A percentile compares a stretch with the other conserved stretches of the same genome.
Conservation (phyloP, 2,329 filamentous ascomycete species). For the Aureobasidium lini region DNA sequence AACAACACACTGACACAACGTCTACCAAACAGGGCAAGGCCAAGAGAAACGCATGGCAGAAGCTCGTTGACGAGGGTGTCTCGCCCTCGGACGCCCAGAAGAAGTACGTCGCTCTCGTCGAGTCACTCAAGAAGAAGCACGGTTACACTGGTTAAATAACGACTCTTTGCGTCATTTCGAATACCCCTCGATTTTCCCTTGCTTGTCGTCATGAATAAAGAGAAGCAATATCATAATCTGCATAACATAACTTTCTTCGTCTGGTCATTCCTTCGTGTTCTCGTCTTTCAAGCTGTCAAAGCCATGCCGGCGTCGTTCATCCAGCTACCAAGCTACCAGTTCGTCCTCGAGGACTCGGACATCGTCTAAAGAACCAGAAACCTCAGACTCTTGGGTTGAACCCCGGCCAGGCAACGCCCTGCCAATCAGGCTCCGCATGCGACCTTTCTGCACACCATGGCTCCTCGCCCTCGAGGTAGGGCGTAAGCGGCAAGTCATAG, state of each 20-base stretch:
- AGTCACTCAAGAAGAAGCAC: constrained; percentile 62
- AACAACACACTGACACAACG: neutral
- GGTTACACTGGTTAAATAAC: constrained; percentile 50
- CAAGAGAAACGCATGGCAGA: constrained; percentile 73
- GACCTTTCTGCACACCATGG: constrained; percentile 68
- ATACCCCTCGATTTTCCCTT: neutral
- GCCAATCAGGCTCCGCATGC: constrained; percentile 57
- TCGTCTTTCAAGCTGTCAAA: neutral
- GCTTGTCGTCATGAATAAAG: constrained; percentile 2
- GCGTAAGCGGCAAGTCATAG: constrained; percentile 68
- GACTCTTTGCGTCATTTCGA: neutral
- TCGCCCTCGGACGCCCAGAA: constrained; percentile 62
- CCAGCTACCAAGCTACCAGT: neutral
- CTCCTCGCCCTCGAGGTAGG: constrained; percentile 55
- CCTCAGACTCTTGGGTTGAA: constrained; percentile 5
- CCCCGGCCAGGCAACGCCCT: constrained; percentile 35
- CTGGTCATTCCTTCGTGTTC: neutral
- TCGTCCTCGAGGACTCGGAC: neutral
- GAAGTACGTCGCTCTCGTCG: constrained; percentile 66
- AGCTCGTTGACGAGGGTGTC: constrained; percentile 56
- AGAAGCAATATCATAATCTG: constrained; percentile 9
- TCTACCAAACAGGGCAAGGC: constrained; percentile 47
- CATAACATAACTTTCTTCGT: neutral
- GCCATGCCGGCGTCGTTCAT: neutral
- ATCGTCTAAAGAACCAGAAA: neutral